Evolutionary conservation across 169 alveolate genomes (phyloP), one percentile per base, ranked within the genome.

Genomic region (Eimeria falciformis): DNA sequence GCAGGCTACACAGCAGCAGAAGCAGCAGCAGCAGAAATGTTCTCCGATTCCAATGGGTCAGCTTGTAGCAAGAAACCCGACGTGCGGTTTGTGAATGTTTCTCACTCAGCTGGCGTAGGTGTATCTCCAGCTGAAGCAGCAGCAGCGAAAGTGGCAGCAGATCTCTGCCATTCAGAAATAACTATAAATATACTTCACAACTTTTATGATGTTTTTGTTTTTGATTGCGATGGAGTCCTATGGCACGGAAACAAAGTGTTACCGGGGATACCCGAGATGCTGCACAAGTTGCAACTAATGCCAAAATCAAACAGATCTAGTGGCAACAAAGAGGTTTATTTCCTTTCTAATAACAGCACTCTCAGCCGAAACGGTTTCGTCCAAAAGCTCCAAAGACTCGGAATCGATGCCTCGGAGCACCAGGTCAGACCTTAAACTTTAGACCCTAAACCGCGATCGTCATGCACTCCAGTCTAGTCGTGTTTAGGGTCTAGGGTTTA

Each of bases 201-300:
- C 71, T 73, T 66, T 14, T 79, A 91, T 89, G 91, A 95, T 47
- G 95, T 91, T 17, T 92, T 95, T 21, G 75, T 95, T 82, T 95
- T 95, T 73, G 96, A 95, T 77, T 95, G 96, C 81, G 96, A 95
- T 84, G 96, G 96, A 9, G 96, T 47, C 5, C n/a, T 65, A 47
- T 53, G 87, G 88, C 78, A 65, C 23, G 81, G 87, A 18, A 40
- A 33, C 65, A 68, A 43, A 37, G 90, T 66, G 69, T 92, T 68
- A 79, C 96, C 97, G 91, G 96, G 78, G 91, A 97, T 91, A 92
- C 92, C 79, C 95, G 89, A 69, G 95, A 84, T 95, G 71, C 93
- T 96, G 79, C 71, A 47, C 53, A 69, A 79, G 88, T 73, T 47
- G 88, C 88, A 79, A 73, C 85, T n/a, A 21, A 47, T 46, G 45